Conservation (phyloP, 2,329 filamentous ascomycete species). For the Aspergillus sp. region DNA sequence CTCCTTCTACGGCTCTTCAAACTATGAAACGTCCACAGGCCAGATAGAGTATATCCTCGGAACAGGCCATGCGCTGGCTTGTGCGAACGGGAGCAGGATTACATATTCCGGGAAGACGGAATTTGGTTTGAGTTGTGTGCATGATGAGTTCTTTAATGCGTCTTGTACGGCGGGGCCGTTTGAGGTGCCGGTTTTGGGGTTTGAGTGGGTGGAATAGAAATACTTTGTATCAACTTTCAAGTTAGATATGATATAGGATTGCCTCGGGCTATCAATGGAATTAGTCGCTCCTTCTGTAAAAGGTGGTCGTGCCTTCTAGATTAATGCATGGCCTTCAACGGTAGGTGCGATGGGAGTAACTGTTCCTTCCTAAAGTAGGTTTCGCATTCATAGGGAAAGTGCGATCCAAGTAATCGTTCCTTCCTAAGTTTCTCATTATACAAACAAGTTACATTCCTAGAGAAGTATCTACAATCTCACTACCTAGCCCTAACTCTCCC, state of each 20-base stretch:
- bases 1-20: conserved; percentile 28
- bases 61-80: conserved; percentile 25
- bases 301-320: too few relatives aligned
- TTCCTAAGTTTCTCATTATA: neutral
- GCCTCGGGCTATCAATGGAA: neutral
- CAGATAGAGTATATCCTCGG: conserved; percentile 28
- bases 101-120: conserved; percentile 27
- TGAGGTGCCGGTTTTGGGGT: conserved; percentile 26
- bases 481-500: too few relatives aligned
- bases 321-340: neutral
- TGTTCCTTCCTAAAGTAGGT: neutral
- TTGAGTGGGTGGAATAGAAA: conserved; percentile 20
- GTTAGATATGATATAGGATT: too few relatives aligned
- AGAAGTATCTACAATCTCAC: too few relatives aligned
- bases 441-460: too few relatives aligned
- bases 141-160: conserved; percentile 29
- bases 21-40: conserved; percentile 17
- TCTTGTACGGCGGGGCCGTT: conserved; percentile 28
- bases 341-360: neutral
- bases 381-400: neutral
- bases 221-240: too few relatives aligned
- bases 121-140: conserved; percentile 23
- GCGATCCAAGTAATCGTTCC: too few relatives aligned
- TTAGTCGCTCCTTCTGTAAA: neutral
- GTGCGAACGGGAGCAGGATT: conserved; percentile 28